phyloP scores from a whole-genome alignment of 495 filamentous ascomycete species.

The Lichenothelia convexa region DNA sequence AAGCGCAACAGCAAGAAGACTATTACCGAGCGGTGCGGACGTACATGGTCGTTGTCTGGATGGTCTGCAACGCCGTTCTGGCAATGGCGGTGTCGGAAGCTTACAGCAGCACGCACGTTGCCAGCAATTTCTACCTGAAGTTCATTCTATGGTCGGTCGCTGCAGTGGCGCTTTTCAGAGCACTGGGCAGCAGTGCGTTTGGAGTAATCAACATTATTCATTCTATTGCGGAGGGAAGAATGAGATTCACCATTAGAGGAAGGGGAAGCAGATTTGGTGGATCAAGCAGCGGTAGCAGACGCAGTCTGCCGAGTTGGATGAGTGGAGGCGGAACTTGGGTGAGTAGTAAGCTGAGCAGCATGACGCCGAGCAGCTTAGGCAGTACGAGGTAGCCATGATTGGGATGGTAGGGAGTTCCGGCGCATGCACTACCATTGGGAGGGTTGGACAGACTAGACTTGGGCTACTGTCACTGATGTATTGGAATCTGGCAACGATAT shows the following conservation, averaged over 20 bases:
- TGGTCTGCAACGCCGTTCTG: slow-evolving; percentile 77
- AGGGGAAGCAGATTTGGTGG: slow-evolving; percentile 5
- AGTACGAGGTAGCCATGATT: no score
- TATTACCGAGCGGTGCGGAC: slow-evolving; percentile 96
- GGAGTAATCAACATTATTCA: slow-evolving; percentile 66
- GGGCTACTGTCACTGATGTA: no score
- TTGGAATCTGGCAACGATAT: no score
- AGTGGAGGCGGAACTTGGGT: slow-evolving; percentile 17
- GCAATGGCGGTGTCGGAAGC: slow-evolving; percentile 88
- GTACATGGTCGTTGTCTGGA: slow-evolving; percentile 97
- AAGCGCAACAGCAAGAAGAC: slow-evolving; percentile 83
- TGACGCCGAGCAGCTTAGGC: slow-evolving; percentile 18
- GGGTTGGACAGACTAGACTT: no score
- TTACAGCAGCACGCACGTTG: slow-evolving; percentile 50
- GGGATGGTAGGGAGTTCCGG: no score
- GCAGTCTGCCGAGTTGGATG: slow-evolving; percentile 14
- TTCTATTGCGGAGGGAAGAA: slow-evolving; percentile 66
- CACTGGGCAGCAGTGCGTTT: slow-evolving; percentile 63
- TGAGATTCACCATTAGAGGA: slow-evolving; percentile 29
- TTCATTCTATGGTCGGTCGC: slow-evolving; percentile 92
- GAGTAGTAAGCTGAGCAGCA: slow-evolving; percentile 17
- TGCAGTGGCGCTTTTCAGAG: slow-evolving; percentile 63
- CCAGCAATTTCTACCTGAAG: slow-evolving; percentile 72
- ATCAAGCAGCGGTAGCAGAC: slow-evolving; percentile 4
- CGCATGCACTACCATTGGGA: no score